phyloP scores from a whole-genome alignment of 495 filamentous ascomycete genomes.

The Astrothelium subdiscretum region DNA sequence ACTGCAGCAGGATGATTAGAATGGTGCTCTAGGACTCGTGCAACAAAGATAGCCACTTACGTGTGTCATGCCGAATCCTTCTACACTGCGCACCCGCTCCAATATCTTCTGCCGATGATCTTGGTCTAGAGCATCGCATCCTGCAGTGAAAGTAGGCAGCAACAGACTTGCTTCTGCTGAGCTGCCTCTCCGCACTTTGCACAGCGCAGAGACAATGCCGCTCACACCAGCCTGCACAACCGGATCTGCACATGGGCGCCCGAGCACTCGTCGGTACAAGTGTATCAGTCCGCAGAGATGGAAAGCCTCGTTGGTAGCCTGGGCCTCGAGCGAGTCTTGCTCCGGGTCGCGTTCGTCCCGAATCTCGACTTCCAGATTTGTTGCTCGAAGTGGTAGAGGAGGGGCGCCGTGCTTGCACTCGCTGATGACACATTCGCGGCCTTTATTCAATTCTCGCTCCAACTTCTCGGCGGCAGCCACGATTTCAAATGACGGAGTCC shows the following conservation, averaged over 20 bases:
- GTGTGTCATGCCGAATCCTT: conserved; percentile 69
- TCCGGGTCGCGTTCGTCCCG: conserved; percentile 33
- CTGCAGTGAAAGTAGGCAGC: conserved; percentile 78
- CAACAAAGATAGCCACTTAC: conserved; percentile 26
- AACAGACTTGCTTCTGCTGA: conserved; percentile 66
- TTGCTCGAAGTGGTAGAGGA: conserved; percentile 5
- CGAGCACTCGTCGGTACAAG: conserved; percentile 61
- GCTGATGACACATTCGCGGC: conserved; percentile 27
- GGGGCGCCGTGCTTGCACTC: conserved; percentile 30
- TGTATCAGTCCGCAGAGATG: conserved; percentile 72
- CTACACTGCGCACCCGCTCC: conserved; percentile 55
- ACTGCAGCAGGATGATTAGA: conserved; percentile 18
- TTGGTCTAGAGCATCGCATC: conserved; percentile 54
- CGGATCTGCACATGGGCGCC: conserved; percentile 39
- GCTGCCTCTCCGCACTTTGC: conserved; percentile 51
- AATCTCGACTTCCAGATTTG: conserved; percentile 22
- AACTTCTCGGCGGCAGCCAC: conserved; percentile 44
- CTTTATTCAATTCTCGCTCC: conserved; percentile 40
- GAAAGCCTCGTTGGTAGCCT: conserved; percentile 70
- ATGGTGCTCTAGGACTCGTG: conserved; percentile 2
- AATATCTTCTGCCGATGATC: conserved; percentile 49
- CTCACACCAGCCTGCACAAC: conserved; percentile 54
- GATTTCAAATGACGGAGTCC: conserved; percentile 47
- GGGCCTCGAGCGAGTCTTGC: conserved; percentile 44
- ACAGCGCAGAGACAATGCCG: conserved; percentile 49